Conservation (phyloP, 768 basidiomycete genomes). For the Xerocomellus chrysenteron region DNA sequence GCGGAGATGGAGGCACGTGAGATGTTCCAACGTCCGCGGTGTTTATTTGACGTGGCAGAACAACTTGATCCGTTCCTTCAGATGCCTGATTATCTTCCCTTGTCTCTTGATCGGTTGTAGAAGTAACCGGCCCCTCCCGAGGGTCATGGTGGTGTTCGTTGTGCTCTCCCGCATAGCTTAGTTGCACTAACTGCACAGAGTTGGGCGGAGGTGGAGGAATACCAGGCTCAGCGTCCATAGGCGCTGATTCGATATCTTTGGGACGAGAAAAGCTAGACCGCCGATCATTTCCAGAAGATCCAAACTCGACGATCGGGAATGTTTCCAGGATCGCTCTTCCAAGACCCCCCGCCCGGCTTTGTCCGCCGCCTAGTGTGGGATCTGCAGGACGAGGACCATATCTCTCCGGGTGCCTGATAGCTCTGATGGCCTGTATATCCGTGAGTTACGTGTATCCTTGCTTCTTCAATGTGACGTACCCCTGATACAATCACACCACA, state of each 20-base stretch:
- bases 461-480: slow-evolving; percentile 41
- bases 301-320: slow-evolving; percentile 92
- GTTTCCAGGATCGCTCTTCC: slow-evolving; percentile 94
- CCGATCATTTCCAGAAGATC: slow-evolving; percentile 28
- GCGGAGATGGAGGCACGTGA: background rate
- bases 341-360: slow-evolving; percentile 79
- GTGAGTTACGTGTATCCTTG: background rate
- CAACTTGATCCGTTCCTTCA: slow-evolving; percentile 8
- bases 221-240: background rate
- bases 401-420: slow-evolving; percentile 85
- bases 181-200: slow-evolving; percentile 12
- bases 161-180: background rate
- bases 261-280: slow-evolving; percentile 7
- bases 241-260: slow-evolving; percentile 35
- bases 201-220: background rate
- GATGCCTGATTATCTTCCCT: background rate
- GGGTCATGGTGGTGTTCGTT: background rate
- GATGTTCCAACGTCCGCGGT: background rate
- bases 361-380: slow-evolving; percentile 35
- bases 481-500: slow-evolving; percentile 83
- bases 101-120: background rate
- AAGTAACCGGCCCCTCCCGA: background rate
- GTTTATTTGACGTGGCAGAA: background rate
- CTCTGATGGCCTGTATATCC: slow-evolving; percentile 65
- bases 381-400: slow-evolving; percentile 72